Percentiles rank a stretch among this genome's conserved stretches.
These are phyloP conservation scores for Samsoniella hepiali DNA, from an alignment of 2,329 filamentous ascomycete genomes.

Conservation along the genomic window DNA sequence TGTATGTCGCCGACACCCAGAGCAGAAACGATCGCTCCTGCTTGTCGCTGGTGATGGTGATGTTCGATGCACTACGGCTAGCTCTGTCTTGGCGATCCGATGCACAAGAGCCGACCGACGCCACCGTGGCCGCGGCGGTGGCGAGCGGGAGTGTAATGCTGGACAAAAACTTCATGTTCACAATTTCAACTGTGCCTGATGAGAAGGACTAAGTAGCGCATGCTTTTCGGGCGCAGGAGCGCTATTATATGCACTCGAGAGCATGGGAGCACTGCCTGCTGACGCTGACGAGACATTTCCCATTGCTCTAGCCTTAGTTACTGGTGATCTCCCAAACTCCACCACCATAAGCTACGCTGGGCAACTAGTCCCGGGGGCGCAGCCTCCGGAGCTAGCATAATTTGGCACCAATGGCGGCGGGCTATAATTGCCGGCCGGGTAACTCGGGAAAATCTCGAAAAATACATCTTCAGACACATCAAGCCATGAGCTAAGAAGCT, in stretches of 20 bases:
- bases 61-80: neutral
- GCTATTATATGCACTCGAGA: neutral
- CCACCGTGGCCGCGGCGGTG: neutral
- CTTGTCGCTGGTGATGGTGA: conserved; percentile 16
- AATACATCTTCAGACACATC: neutral
- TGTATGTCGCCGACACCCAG: conserved; percentile 36
- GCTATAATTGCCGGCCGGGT: conserved; percentile 1
- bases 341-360: neutral
- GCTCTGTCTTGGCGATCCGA: neutral
- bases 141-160: neutral
- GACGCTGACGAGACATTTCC: too few species aligned
- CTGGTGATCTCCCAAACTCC: neutral
- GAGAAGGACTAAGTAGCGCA: neutral
- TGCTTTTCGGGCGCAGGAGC: neutral
- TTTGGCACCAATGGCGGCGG: neutral
- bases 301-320: too few species aligned
- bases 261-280: neutral
- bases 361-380: too few species aligned
- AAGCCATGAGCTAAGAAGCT: conserved; percentile 8
- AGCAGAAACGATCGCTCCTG: conserved; percentile 32
- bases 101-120: neutral
- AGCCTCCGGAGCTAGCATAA: neutral
- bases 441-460: neutral
- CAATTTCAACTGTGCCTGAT: neutral
- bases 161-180: neutral